A percentile compares a stretch with the other conserved stretches of the same genome.
These are phyloP conservation scores for Urochloa ruziziensis DNA, from an alignment of 176 grass and related monocot genomes.

Conservation along the genomic window DNA sequence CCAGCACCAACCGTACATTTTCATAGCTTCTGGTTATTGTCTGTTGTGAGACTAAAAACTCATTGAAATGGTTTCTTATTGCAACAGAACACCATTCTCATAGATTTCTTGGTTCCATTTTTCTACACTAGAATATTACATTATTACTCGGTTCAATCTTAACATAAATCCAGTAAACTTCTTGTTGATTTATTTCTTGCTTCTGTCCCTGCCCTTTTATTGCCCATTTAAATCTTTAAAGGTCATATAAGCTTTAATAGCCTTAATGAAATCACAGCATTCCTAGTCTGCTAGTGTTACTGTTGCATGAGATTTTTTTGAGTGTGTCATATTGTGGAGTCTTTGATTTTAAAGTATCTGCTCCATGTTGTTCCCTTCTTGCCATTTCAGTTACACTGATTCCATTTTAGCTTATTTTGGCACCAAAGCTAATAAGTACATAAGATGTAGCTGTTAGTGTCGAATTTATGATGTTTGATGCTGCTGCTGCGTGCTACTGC, in stretches of 20 bases:
- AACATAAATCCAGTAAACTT: not conserved
- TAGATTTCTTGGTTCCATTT: slow-evolving; percentile 3
- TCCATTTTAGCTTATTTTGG: slow-evolving; percentile 23
- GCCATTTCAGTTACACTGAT: not conserved
- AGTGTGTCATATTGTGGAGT: not conserved
- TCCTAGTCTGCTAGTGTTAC: not conserved
- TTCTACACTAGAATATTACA: not conserved
- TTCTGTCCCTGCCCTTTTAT: not conserved
- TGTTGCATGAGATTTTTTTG: not conserved
- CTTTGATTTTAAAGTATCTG: not conserved
- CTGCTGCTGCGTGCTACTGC: not conserved
- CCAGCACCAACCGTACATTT: slow-evolving; percentile 23
- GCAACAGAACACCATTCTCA: slow-evolving; percentile 28
- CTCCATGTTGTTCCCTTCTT: not conserved
- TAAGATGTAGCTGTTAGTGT: not conserved
- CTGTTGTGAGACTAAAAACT: not conserved
- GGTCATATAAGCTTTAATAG: not conserved
- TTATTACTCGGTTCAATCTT: not conserved
- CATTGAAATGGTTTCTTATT: slow-evolving; percentile 9
- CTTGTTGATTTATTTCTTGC: not conserved
- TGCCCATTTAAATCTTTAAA: not conserved
- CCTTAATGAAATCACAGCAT: not conserved
- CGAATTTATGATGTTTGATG: not conserved
- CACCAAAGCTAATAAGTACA: slow-evolving; percentile 15
- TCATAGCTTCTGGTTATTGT: slow-evolving; percentile 16